Evolutionary conservation across 2,329 filamentous ascomycete genomes (phyloP), one percentile per base, ranked within the genome.

Genomic region (Berkeleyomyces basicola): DNA sequence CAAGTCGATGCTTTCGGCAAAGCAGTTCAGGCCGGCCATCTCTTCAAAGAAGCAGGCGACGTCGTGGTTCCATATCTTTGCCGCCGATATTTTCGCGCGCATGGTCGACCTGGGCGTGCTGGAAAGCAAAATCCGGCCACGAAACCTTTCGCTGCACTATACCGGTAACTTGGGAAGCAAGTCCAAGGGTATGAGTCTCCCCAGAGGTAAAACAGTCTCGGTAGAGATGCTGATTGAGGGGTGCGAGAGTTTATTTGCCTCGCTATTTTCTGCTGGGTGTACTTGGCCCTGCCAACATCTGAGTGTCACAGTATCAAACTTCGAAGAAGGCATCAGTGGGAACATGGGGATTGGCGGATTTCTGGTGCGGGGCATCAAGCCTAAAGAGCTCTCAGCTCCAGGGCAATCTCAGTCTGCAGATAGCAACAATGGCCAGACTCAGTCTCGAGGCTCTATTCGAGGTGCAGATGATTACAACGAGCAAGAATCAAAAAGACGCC

Each of bases 1-100:
- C 76, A 96, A 97, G 72, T 93, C 88, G 14, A 97, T 99, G 91
- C 78, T 97, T 11, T 96, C 90, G 1, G 91, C 93, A 23, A 99
- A 99, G 71, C 95, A 90, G 0, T 99, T 99, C 70, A 81, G 88
- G 36, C 93, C 93, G 0, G 83, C 80, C 63, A 92, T 97, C 70
- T 87, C 84, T 67, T 86, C 79, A 1, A 75, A 82, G 16, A 89
- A 93, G 31, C 88, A 95, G 71, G 92, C 86, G 0, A 77, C 82
- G 33, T 85, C 84, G 65, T 99, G 93, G 93, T 77, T 99, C 46
- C 81, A 86, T 9, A 96, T 99, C 62, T 97, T 97, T 71, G 84
- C 82, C 3, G 88, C 90, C 0, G 93, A 99, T 71, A 95, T 99
- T 60, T 93, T 87, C 73, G 86, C 88, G 61, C 83, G 93, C 49